Conservation (phyloP, 352 stramenopile species). For the Phytopythium cucurbitacearum region DNA sequence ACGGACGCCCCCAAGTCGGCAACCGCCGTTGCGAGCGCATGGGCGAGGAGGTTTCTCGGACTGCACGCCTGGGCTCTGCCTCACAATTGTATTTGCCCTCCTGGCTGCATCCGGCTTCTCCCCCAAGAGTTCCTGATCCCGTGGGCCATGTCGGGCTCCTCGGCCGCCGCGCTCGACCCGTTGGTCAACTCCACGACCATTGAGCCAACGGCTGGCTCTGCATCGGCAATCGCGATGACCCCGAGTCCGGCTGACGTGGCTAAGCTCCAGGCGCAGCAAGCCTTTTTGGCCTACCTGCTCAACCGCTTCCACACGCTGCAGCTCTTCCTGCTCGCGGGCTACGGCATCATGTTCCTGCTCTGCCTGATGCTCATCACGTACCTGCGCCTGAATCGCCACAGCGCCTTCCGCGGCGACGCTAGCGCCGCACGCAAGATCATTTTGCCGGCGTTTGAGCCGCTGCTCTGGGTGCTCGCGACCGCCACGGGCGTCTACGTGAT, state of each 20-base stretch:
- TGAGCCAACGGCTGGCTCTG: background rate
- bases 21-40: no score
- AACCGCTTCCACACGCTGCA: slow-evolving; percentile 42
- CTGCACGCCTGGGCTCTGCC: no score
- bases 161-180: no score
- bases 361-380: slow-evolving; percentile 42
- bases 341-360: slow-evolving; percentile 55
- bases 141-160: no score
- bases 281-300: slow-evolving; percentile 29
- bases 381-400: slow-evolving; percentile 39
- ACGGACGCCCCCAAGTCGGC: no score
- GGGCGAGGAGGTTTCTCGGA: no score
- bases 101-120: no score
- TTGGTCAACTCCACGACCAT: background rate
- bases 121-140: no score
- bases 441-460: slow-evolving; percentile 50
- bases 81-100: no score
- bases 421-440: slow-evolving; percentile 53
- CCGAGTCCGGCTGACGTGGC: slow-evolving; percentile 26
- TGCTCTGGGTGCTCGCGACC: slow-evolving; percentile 40
- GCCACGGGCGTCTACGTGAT: slow-evolving; percentile 41
- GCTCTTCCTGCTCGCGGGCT: slow-evolving; percentile 47
- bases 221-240: slow-evolving; percentile 3
- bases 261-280: slow-evolving; percentile 22
- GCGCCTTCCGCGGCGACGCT: slow-evolving; percentile 36